Base-by-base conservation (phyloP, 1,284 basidiomycete species). In the Naganishia sp. region DNA sequence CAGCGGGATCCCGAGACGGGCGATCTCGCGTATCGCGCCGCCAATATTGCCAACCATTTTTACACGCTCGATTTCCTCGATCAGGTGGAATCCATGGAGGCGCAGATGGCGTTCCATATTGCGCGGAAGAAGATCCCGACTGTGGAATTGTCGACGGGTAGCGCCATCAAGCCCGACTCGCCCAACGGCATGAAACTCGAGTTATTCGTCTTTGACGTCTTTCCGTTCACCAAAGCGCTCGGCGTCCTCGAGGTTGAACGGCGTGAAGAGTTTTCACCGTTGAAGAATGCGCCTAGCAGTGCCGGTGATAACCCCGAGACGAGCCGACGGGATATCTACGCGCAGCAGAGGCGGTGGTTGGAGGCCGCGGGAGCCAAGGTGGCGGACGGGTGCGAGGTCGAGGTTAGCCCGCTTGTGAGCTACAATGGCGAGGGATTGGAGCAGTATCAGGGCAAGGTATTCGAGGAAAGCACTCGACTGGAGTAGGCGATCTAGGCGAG, bases 121-220 rank as follows among this genome's bases (percentile, higher is more conserved):
- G 96, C 96, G 41, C 87, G 90, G 74, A 99, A 99, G 82, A 99
- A 99, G 85, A 99, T 99, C 73, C 85, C 93, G 18, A 86, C 89
- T 71, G 82, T 95, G 70, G 87, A 92, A 75, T 74, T 90, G 55
- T 77, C 83, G 54, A 84, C 84, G 6, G 91, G 89, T 42, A 74
- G 81, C 61, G 54, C 76, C 2, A 79, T 93, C 77, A 95, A 94
- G 78, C 94, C 95, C 6, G 80, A 80, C 65, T 87, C 87, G 75
- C 91, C 93, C n/a, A 99, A 99, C 79, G 96, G 96, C 66, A 96
- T 99, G 91, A 99, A 99, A 82, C 86, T 99, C 71, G 96, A 99
- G 81, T 84, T 97, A 80, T 99, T 99, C 81, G 90, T 99, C 58
- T 99, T 99, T 75, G 95, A 99, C 81, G 96, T 99, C 56, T 98